phyloP scores from a whole-genome alignment of 805 yeast genomes.

The Wickerhamomyces subpelliculosus region DNA sequence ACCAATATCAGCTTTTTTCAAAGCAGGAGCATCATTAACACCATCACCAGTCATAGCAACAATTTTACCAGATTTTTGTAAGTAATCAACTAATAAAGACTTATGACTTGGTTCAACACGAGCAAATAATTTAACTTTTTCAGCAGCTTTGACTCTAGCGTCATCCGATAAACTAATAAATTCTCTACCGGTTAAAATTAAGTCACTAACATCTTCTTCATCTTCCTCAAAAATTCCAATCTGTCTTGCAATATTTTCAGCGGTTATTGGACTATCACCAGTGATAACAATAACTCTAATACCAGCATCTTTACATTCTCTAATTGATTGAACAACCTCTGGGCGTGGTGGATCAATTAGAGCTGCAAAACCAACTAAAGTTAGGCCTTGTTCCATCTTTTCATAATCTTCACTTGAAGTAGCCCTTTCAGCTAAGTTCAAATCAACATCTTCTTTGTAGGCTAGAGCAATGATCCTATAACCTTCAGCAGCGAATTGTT shows the following conservation, averaged over 20 bases:
- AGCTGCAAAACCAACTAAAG: slow-evolving; percentile 34
- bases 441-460: slow-evolving; percentile 28
- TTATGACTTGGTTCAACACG: slow-evolving; percentile 53
- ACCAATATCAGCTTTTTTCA: slow-evolving; percentile 57
- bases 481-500: slow-evolving; percentile 30
- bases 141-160: slow-evolving; percentile 35
- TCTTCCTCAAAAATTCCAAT: slow-evolving; percentile 29
- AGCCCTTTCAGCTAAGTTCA: slow-evolving; percentile 22
- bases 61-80: slow-evolving; percentile 38
- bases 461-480: slow-evolving; percentile 26
- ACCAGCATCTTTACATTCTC: slow-evolving; percentile 33
- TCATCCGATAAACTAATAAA: slow-evolving; percentile 26
- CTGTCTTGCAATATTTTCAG: slow-evolving; percentile 41
- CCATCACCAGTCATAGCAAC: slow-evolving; percentile 66
- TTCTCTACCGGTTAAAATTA: slow-evolving; percentile 34
- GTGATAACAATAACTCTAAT: slow-evolving; percentile 39
- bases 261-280: slow-evolving; percentile 52
- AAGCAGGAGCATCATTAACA: slow-evolving; percentile 59
- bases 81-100: slow-evolving; percentile 42
- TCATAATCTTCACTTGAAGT: slow-evolving; percentile 31
- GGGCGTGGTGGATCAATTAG: slow-evolving; percentile 40
- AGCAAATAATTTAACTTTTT: slow-evolving; percentile 41
- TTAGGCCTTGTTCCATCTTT: slow-evolving; percentile 20
- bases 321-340: slow-evolving; percentile 28
- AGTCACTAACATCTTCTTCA: slow-evolving; percentile 15